A percentile compares a stretch with the other conserved stretches of the same genome.
Conservation (phyloP, 495 filamentous ascomycete species). For the Patellaria atrata region DNA sequence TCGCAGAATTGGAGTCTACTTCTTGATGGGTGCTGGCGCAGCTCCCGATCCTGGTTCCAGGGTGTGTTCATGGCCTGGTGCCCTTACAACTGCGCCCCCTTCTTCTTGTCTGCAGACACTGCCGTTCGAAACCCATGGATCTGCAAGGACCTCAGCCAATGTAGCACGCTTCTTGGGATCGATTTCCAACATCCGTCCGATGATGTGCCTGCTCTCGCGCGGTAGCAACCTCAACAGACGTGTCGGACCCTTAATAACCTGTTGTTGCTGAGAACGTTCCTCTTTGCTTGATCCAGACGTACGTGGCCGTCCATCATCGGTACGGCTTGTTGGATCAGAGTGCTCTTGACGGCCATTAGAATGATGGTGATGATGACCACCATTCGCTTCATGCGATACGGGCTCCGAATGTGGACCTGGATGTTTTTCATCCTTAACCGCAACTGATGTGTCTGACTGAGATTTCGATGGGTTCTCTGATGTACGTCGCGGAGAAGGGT, state of each 20-base stretch:
- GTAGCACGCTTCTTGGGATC: slow-evolving; percentile 72
- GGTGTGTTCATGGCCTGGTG: slow-evolving; percentile 46
- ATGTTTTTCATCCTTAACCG: slow-evolving; percentile 8
- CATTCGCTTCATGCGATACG: slow-evolving; percentile 17
- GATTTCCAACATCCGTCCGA: slow-evolving; percentile 84
- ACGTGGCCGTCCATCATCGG: slow-evolving; percentile 4
- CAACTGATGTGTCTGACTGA: slow-evolving; percentile 4
- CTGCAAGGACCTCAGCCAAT: slow-evolving; percentile 68
- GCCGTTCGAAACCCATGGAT: slow-evolving; percentile 58
- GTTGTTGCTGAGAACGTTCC: slow-evolving; percentile 25
- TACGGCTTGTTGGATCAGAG: slow-evolving; percentile 12
- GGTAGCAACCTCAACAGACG: slow-evolving; percentile 82
- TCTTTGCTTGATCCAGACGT: slow-evolving; percentile 6
- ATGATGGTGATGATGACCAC: slow-evolving; percentile 22
- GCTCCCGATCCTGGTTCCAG: slow-evolving; percentile 38
- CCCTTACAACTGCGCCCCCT: slow-evolving; percentile 37
- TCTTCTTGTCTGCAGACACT: slow-evolving; percentile 45
- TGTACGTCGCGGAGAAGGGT: slow-evolving; percentile 28
- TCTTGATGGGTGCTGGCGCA: slow-evolving; percentile 9
- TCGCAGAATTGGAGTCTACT: too few species aligned
- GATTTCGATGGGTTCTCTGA: slow-evolving; percentile 19
- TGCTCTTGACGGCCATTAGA: slow-evolving; percentile 12
- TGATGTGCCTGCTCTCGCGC: slow-evolving; percentile 76
- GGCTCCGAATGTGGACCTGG: slow-evolving; percentile 20
- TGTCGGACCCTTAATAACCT: slow-evolving; percentile 86